These are phyloP conservation scores for Myriangium duriaei DNA, from an alignment of 2,329 filamentous ascomycete species.

Conservation along the genomic window DNA sequence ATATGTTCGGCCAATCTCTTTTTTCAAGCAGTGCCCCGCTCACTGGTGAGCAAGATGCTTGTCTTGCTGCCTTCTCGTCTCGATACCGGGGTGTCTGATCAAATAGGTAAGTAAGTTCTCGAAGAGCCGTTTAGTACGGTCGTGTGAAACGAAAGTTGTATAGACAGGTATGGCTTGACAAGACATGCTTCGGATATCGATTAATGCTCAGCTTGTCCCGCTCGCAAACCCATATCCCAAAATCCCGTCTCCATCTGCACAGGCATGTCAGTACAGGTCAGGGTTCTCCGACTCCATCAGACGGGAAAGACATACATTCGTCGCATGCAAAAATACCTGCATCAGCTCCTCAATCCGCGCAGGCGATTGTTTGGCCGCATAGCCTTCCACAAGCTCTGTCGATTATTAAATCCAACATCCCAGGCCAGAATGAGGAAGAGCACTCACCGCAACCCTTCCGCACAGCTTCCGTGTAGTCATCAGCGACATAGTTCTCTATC, in stretches of 20 bases:
- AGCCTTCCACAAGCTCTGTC: conserved; percentile 60
- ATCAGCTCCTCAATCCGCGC: conserved; percentile 69
- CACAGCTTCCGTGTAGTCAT: conserved; percentile 66
- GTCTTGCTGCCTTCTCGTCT: no score
- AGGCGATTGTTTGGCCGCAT: conserved; percentile 61
- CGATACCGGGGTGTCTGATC: no score
- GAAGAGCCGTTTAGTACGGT: no score
- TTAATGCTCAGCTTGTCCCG: conserved; percentile 4
- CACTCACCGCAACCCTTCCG: conserved; percentile 53
- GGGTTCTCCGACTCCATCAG: background rate
- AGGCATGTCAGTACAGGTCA: conserved; percentile 4
- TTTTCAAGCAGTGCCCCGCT: no score
- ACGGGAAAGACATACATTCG: conserved; percentile 46
- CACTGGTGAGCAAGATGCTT: no score
- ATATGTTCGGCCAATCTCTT: no score
- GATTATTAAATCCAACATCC: background rate
- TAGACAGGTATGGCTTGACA: no score
- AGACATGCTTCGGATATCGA: no score
- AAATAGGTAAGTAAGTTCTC: no score
- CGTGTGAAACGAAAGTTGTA: no score
- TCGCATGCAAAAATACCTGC: conserved; percentile 76
- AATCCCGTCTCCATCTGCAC: conserved; percentile 59
- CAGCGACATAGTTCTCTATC: conserved; percentile 78
- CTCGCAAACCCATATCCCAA: conserved; percentile 54
- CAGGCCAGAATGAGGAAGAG: conserved; percentile 10